These are phyloP conservation scores for Xylariaceae sp. DNA, from an alignment of 2,329 filamentous ascomycete genomes.

Conservation along the genomic window DNA sequence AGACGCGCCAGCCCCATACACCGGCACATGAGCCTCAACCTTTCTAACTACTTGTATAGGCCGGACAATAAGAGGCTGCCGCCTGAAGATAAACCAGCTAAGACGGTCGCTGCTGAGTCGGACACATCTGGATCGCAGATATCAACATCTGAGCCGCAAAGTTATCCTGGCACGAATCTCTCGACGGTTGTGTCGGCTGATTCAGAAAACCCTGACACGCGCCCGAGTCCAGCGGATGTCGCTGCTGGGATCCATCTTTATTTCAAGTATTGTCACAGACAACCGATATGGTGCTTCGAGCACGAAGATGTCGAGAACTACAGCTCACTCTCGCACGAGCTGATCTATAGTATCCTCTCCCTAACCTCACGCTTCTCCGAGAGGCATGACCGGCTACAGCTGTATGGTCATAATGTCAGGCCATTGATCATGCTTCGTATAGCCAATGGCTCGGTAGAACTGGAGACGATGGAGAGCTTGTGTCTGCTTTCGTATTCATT, in stretches of 20 bases:
- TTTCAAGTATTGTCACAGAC: constrained; percentile 21
- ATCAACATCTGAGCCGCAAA: constrained; percentile 6
- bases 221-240: constrained; percentile 15
- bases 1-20: neutral
- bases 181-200: constrained; percentile 9
- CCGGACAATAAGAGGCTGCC: constrained; percentile 10
- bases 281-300: constrained; percentile 21
- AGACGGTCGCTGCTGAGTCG: constrained; percentile 8
- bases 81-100: constrained; percentile 7
- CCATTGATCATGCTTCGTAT: constrained; percentile 21
- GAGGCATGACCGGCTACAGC: constrained; percentile 14
- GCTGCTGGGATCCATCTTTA: constrained; percentile 17
- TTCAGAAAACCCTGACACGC: constrained; percentile 14
- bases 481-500: constrained; percentile 20
- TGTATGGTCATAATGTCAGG: constrained; percentile 20
- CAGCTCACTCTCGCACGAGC: constrained; percentile 17
- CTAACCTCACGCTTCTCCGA: constrained; percentile 18
- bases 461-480: constrained; percentile 20
- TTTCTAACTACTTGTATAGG: constrained; percentile 12
- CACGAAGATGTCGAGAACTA: constrained; percentile 18
- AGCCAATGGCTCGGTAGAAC: constrained; percentile 16
- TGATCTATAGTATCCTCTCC: constrained; percentile 18
- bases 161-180: constrained; percentile 2
- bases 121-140: constrained; percentile 8
- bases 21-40: neutral